Percentiles rank a stretch among this genome's conserved stretches.
Evolutionary conservation across 768 basidiomycete genomes (phyloP).

Genomic region (Mycena olivaceomarginata): DNA sequence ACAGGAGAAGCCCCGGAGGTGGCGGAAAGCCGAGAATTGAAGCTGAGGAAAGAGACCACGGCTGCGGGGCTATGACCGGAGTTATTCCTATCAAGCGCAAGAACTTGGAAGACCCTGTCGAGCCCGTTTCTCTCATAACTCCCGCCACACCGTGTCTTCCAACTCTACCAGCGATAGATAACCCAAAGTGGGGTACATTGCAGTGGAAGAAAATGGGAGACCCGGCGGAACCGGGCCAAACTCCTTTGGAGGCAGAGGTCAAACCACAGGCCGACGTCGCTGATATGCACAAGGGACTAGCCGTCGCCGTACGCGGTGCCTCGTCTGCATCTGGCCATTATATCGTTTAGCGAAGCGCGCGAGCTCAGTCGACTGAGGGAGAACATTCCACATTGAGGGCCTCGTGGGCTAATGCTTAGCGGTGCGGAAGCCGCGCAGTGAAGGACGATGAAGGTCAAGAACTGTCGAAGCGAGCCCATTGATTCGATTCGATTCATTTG

Average conservation of each 20-base stretch:
- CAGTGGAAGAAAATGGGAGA: conserved; percentile 53
- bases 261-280: conserved; percentile 19
- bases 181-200: conserved; percentile 57
- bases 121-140: conserved; percentile 37
- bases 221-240: conserved; percentile 1
- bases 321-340: too few species aligned
- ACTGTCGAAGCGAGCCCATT: neutral
- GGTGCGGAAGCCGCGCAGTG: neutral
- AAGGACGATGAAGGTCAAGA: neutral
- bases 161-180: conserved; percentile 18
- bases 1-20: conserved; percentile 56
- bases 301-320: too few species aligned
- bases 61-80: conserved; percentile 84
- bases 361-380: too few species aligned
- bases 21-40: conserved; percentile 79
- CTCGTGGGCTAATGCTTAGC: too few species aligned
- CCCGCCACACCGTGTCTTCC: conserved; percentile 6
- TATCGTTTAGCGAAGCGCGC: too few species aligned
- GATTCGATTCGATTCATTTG: conserved; percentile 30
- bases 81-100: conserved; percentile 80
- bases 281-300: neutral
- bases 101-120: conserved; percentile 63
- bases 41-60: conserved; percentile 79
- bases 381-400: too few species aligned
- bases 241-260: neutral